phyloP scores from a whole-genome alignment of 1,284 basidiomycete genomes.

The Ceratobasidium sp. region DNA sequence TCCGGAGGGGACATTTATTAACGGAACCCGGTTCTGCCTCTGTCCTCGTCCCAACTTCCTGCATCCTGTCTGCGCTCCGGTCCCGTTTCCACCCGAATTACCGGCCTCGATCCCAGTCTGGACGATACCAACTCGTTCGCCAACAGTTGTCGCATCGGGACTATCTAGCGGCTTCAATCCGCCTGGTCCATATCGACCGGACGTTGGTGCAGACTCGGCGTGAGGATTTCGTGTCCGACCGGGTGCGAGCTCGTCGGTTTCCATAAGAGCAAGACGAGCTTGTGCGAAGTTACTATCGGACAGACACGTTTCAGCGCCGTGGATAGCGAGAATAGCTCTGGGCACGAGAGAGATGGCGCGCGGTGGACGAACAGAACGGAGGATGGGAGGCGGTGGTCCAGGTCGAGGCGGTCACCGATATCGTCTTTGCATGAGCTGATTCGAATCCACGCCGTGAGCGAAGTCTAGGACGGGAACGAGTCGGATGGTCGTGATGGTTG shows the following conservation, averaged over 20 bases:
- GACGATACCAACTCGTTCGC: conserved; percentile 21
- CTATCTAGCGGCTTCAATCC: conserved; percentile 29
- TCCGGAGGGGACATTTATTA: not conserved
- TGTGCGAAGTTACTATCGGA: conserved; percentile 1
- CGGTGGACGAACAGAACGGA: not conserved
- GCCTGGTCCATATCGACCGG: not conserved
- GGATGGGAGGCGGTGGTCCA: conserved; percentile 13
- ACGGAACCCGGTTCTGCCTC: not conserved
- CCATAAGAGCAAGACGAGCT: not conserved
- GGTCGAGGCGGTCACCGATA: conserved; percentile 26
- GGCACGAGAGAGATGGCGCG: no score
- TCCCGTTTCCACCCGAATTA: not conserved
- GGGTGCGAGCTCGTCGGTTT: not conserved
- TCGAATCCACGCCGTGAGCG: not conserved
- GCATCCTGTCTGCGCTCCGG: not conserved
- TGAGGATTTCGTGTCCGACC: conserved; percentile 24
- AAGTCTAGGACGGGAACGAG: not conserved
- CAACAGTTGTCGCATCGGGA: conserved; percentile 5
- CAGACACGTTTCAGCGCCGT: not conserved
- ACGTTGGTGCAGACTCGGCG: not conserved
- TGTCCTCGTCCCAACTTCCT: not conserved
- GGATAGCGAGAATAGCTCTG: no score
- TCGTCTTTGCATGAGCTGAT: not conserved
- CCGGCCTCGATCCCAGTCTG: not conserved
- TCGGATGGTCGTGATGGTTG: not conserved